Conservation (phyloP, 202 grass and related monocot species). For the Panicum virgatum region DNA sequence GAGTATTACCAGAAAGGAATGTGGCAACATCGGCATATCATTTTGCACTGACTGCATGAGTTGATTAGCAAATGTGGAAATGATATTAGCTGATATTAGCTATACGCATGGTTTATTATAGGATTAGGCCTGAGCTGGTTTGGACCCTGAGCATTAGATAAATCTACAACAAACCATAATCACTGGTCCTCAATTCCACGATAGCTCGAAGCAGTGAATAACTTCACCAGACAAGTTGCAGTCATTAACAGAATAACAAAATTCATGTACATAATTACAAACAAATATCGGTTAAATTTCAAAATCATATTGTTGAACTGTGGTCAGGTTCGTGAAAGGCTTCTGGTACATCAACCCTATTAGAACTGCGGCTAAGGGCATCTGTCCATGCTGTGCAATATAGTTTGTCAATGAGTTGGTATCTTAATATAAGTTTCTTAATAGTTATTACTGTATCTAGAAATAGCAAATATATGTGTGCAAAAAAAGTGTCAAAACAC, state of each 20-base stretch:
- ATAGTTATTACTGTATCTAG: background rate
- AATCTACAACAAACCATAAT: constrained; percentile 4
- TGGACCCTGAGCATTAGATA: background rate
- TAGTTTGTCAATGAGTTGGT: background rate
- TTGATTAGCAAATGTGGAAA: background rate
- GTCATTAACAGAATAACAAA: background rate
- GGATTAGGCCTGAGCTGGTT: background rate
- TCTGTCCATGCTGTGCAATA: background rate
- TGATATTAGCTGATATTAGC: too few species aligned
- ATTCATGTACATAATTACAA: background rate
- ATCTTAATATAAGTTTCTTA: background rate
- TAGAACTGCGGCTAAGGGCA: background rate
- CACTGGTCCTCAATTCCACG: background rate
- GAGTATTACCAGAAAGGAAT: background rate
- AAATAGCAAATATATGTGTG: background rate
- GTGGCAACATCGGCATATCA: background rate
- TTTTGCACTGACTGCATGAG: background rate
- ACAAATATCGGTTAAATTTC: background rate
- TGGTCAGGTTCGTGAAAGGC: background rate
- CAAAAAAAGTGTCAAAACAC: background rate
- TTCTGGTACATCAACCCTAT: background rate
- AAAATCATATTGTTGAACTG: background rate
- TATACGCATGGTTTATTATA: background rate
- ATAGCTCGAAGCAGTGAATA: background rate
- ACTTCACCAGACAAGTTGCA: background rate